A percentile compares a stretch with the other conserved stretches of the same genome.
Conservation (phyloP, 176 grass and related monocot genomes). For the Luzula sylvatica region DNA sequence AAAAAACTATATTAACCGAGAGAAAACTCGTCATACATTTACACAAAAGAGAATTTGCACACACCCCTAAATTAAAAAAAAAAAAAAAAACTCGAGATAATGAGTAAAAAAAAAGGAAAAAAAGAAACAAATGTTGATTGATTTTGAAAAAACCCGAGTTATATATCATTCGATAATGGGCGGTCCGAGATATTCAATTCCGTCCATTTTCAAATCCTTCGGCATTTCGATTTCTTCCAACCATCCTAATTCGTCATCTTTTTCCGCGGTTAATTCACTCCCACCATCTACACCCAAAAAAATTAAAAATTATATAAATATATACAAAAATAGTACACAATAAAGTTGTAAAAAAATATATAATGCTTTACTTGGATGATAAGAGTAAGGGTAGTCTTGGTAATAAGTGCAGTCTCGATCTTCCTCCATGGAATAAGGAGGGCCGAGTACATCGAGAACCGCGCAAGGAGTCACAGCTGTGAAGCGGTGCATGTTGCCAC, state of each 20-base stretch:
- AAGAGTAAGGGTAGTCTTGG: slow-evolving; percentile 27
- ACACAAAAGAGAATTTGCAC: neutral
- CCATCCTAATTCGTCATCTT: slow-evolving; percentile 43
- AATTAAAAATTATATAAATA: neutral
- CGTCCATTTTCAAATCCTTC: slow-evolving; percentile 44
- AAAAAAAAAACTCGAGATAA: neutral
- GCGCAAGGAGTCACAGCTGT: slow-evolving; percentile 44
- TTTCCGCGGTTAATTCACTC: neutral
- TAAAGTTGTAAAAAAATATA: no score
- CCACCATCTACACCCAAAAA: slow-evolving; percentile 7
- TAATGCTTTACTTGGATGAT: slow-evolving; percentile 34
- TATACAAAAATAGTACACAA: neutral
- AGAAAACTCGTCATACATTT: slow-evolving; percentile 14
- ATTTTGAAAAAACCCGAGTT: no score
- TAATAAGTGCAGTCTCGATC: slow-evolving; percentile 83
- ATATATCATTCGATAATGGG: slow-evolving; percentile 32
- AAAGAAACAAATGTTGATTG: neutral
- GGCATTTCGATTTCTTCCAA: slow-evolving; percentile 51
- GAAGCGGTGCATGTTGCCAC: slow-evolving; percentile 82
- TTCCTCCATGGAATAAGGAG: slow-evolving; percentile 67
- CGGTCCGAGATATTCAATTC: slow-evolving; percentile 46
- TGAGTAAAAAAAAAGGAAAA: neutral
- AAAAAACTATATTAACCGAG: neutral
- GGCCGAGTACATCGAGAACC: slow-evolving; percentile 61
- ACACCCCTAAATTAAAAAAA: slow-evolving; percentile 6